phyloP scores from a whole-genome alignment of 2,329 filamentous ascomycete species.

The Mycosphaerelloides madeirae region DNA sequence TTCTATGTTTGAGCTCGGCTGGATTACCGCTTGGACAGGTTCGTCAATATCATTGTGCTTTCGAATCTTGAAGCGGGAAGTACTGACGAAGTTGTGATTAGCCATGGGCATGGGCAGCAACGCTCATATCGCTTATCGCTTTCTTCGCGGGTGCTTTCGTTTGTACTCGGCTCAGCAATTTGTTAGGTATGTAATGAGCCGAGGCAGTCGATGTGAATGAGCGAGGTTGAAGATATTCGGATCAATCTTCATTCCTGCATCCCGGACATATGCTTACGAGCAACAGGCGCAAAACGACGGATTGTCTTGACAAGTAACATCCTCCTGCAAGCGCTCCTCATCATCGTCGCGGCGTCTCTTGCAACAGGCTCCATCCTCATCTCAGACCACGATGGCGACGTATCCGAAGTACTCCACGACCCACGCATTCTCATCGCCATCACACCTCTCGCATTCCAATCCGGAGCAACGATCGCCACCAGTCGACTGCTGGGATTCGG shows the following conservation, averaged over 20 bases:
- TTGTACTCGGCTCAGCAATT: constrained; percentile 5
- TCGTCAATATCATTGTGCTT: not conserved
- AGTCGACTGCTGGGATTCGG: constrained; percentile 43
- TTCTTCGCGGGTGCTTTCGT: constrained; percentile 7
- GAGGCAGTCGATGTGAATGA: too few species aligned
- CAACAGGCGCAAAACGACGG: constrained; percentile 7
- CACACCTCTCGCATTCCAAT: constrained; percentile 45
- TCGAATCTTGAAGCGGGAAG: not conserved
- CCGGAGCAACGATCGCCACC: constrained; percentile 47
- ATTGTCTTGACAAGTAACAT: constrained; percentile 23
- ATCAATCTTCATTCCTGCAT: too few species aligned
- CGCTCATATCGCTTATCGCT: constrained; percentile 1
- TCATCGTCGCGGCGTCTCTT: constrained; percentile 48
- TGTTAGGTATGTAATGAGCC: too few species aligned
- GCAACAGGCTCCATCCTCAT: constrained; percentile 41
- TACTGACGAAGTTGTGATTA: not conserved
- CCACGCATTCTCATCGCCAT: constrained; percentile 40
- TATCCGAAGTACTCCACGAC: constrained; percentile 21
- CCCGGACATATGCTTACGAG: too few species aligned
- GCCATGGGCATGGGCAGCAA: constrained; percentile 4
- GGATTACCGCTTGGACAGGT: constrained; percentile 1
- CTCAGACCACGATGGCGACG: constrained; percentile 32
- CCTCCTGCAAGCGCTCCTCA: constrained; percentile 44
- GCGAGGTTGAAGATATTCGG: too few species aligned
- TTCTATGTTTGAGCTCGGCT: constrained; percentile 1